Evolutionary conservation across 1,139 yeast genomes (phyloP).

Genomic region (Pichia terricola): DNA sequence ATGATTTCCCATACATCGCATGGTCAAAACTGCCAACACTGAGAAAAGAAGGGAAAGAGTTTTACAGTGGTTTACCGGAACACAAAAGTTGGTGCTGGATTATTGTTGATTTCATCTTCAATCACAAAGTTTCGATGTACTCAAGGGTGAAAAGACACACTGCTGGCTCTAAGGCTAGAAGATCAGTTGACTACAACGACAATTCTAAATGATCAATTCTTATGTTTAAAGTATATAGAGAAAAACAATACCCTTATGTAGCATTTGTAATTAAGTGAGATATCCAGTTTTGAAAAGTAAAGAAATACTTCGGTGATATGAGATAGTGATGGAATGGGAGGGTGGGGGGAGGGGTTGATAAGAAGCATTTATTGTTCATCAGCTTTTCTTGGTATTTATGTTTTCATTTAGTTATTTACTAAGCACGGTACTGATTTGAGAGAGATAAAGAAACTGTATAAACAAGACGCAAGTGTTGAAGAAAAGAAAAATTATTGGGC

Average conservation of each 20-base stretch:
- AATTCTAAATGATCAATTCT: slow-evolving; percentile 16
- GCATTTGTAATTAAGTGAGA: background rate
- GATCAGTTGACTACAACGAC: slow-evolving; percentile 23
- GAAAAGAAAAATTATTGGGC: too few relatives aligned
- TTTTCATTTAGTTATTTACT: too few relatives aligned
- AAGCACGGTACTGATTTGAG: too few relatives aligned
- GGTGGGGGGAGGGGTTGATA: too few relatives aligned
- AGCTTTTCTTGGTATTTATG: too few relatives aligned
- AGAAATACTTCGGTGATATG: background rate
- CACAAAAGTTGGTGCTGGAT: slow-evolving; percentile 77
- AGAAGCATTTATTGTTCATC: too few relatives aligned
- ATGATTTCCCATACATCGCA: slow-evolving; percentile 88
- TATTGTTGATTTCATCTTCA: slow-evolving; percentile 59
- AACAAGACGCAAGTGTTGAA: too few relatives aligned
- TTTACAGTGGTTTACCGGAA: slow-evolving; percentile 71
- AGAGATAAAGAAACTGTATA: too few relatives aligned
- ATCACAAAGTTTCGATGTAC: slow-evolving; percentile 62
- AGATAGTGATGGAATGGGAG: too few relatives aligned
- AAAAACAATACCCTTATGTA: background rate
- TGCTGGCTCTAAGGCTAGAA: slow-evolving; percentile 19
- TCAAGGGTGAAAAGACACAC: slow-evolving; percentile 64
- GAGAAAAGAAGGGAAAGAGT: slow-evolving; percentile 63
- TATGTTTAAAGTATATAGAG: too few relatives aligned
- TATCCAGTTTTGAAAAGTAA: background rate
- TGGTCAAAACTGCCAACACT: slow-evolving; percentile 74